A percentile compares a stretch with the other conserved stretches of the same genome.
phyloP scores from a whole-genome alignment of 2,329 filamentous ascomycete genomes.

The Bisporella sp. region DNA sequence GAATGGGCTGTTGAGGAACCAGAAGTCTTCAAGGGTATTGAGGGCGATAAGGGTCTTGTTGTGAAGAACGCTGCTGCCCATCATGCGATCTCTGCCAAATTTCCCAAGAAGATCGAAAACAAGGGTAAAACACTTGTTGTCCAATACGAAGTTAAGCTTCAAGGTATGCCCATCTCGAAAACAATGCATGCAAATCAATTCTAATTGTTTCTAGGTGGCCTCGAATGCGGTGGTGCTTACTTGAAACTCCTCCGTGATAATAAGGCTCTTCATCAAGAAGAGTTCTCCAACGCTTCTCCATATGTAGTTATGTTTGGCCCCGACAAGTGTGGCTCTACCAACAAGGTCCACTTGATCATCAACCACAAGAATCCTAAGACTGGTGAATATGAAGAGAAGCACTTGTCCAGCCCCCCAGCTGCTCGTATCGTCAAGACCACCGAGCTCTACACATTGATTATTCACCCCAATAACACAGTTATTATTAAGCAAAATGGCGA shows the following conservation, averaged over 20 bases:
- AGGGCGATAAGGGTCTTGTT: conserved; percentile 92
- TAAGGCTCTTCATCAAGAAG: conserved; percentile 91
- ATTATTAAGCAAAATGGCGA: conserved; percentile 88
- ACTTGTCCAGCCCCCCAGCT: conserved; percentile 75
- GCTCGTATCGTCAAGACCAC: conserved; percentile 88
- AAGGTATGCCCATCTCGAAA: conserved; percentile 58
- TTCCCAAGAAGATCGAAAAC: conserved; percentile 92
- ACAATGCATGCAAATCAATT: not conserved
- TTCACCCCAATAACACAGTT: conserved; percentile 94
- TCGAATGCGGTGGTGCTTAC: conserved; percentile 98
- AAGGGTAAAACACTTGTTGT: conserved; percentile 96
- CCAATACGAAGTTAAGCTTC: conserved; percentile 98
- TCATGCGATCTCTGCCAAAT: conserved; percentile 98
- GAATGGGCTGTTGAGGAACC: conserved; percentile 98
- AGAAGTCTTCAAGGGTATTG: conserved; percentile 79
- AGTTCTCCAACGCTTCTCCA: conserved; percentile 95
- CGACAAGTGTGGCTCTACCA: conserved; percentile 97
- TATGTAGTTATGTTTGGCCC: conserved; percentile 99
- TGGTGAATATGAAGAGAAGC: conserved; percentile 99
- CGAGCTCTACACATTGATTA: conserved; percentile 92
- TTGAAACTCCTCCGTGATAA: conserved; percentile 98
- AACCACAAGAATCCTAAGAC: conserved; percentile 99
- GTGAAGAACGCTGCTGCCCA: conserved; percentile 97
- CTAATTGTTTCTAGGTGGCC: conserved; percentile 55
- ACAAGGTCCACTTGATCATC: conserved; percentile 99